Base-by-base conservation (phyloP, 169 alveolate genomes). In the Plasmodium malariae region DNA sequence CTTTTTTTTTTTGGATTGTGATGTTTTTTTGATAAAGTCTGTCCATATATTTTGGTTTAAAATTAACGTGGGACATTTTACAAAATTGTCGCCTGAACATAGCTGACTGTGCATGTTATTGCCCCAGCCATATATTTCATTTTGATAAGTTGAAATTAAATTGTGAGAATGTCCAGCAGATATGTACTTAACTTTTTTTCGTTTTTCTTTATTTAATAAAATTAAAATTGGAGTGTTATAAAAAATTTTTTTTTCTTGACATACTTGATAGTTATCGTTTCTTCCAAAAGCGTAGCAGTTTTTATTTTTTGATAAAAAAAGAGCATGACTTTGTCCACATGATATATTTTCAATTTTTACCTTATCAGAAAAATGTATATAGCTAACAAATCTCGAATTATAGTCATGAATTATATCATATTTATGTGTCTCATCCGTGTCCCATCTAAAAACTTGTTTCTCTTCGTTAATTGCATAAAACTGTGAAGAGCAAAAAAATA, bases 51-150 rank as follows among this genome's bases (percentile, higher is more conserved):
- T 24, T n/a, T 68, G 69, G 32, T 80, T 57, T 1, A 80, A 65
- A 17, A 80, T 80, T 32, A 80, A 72, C 14, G 78, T 65, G 5
- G 90, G 90, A n/a, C 32, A 3, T 49, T 80, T 80, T n/a, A 80
- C 34, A 32, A 80, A 45, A 26, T 34, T 36, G n/a, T 67, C 11
- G 0, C 21, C n/a, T 6, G 12, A 5, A 51, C 17, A 67, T 9
- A 80, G 30, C 43, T 80, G 90, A 1, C 59, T 45, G 43, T 80
- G 71, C 7, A 80, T 36, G 43, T 80, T 80, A 67, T 80, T 80
- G 12, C 90, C 90, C 90, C 90, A 80, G 0, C 71, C 83, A 32
- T 65, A 80, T 59, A 80, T 30, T 43, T 80, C 90, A 80, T 80
- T 63, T 69, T 40, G 32, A n/a, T 63, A 65, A 2, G 90, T 80